Conservation (phyloP, 768 basidiomycete genomes). For the Rhodotorula paludigena region DNA sequence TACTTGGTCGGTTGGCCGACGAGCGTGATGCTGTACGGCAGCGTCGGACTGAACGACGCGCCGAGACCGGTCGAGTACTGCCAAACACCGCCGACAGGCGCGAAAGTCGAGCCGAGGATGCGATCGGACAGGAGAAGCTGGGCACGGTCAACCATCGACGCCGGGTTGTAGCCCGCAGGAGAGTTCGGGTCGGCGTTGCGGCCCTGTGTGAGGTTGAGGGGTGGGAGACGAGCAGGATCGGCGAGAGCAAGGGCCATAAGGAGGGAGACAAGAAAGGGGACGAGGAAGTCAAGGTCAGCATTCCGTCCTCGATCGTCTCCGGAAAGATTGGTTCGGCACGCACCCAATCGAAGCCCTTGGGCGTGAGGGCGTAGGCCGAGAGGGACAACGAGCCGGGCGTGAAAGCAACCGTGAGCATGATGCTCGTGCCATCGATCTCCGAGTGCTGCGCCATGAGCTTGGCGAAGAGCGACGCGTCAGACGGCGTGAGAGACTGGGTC, state of each 20-base stretch:
- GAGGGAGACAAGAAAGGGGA: no score
- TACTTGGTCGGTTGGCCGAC: slow-evolving; percentile 37
- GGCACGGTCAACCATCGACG: slow-evolving; percentile 93
- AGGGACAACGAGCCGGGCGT: slow-evolving; percentile 96
- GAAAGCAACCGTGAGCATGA: slow-evolving; percentile 90
- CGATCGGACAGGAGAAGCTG: slow-evolving; percentile 85
- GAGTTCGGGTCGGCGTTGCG: slow-evolving; percentile 59
- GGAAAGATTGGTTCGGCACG: no score
- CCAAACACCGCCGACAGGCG: slow-evolving; percentile 90
- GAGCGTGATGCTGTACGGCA: slow-evolving; percentile 42
- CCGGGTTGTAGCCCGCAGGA: slow-evolving; percentile 76
- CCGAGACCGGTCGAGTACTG: slow-evolving; percentile 57
- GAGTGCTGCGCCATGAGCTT: slow-evolving; percentile 95
- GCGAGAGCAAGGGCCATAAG: no score
- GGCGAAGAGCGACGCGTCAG: slow-evolving; percentile 87
- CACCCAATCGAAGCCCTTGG: slow-evolving; percentile 97
- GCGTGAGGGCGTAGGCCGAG: slow-evolving; percentile 81
- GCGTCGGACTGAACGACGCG: slow-evolving; percentile 36
- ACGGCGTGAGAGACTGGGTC: slow-evolving; percentile 83
- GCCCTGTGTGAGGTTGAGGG: no score
- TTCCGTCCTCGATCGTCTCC: no score
- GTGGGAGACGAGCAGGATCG: no score
- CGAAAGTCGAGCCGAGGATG: slow-evolving; percentile 89
- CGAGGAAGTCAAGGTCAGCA: no score
- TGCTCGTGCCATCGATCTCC: slow-evolving; percentile 81